Base-by-base conservation (phyloP, 495 filamentous ascomycete genomes). In the Hamigera avellanea region DNA sequence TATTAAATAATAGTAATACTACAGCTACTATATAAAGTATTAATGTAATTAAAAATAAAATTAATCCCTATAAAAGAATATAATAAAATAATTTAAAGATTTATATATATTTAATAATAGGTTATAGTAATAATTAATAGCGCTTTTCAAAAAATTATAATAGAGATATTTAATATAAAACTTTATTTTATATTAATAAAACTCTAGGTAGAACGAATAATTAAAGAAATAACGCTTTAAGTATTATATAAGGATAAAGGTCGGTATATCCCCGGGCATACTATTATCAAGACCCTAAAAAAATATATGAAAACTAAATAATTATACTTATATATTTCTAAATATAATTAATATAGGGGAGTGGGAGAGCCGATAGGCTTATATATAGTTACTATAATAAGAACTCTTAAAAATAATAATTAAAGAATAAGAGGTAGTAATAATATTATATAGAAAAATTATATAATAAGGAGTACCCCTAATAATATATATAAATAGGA, bases 1-100 rank as follows among this genome's bases (percentile, higher is more conserved):
- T 54, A 57, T 26, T 35, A 44, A 14, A 45, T 30, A 6, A 41
- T 54, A 8, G 38, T 53, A 0, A 27, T 53, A 3, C 45, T 43
- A 0, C 43, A 50, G 29, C 36, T 53, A 13, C 35, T 53, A 0
- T 53, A 41, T 12, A 37, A 43, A 0, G 17, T 48, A 36, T 13
- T 26, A 19, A 23, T 9, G 5, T 23, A 9, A 10, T 41, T 36
- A 6, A 3, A 6, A 15, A 32, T 9, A 13, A 15, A 31, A 15
- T 18, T 9, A 18, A 16, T 8, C 6, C 3, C n/a, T 14, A 0
- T 13, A 29, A n/a, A 10, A 8, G 6, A 34, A 14, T 1, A 13
- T 5, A 14, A 16, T 5, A 17, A n/a, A 7, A 7, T 43, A 2
- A 25, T 34, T 3, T 6, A 23, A 2, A 31, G 28, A 9, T 42